Base-by-base conservation (phyloP, 352 stramenopile genomes). In the Aphanomyces invadans region DNA sequence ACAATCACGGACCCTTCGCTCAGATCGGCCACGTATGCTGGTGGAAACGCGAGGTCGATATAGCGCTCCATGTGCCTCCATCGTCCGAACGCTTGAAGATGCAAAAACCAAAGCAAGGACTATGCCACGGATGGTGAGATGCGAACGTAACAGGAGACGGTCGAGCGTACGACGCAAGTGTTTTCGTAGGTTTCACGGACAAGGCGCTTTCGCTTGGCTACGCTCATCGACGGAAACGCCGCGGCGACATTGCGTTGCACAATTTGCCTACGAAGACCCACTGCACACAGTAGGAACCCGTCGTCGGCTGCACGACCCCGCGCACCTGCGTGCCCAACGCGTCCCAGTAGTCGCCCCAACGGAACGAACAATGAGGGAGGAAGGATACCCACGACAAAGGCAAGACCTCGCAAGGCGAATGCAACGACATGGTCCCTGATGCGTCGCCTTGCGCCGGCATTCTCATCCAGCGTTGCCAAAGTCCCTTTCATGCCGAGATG, bases 91-190 rank as follows among this genome's bases (percentile, higher is more conserved):
- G 60, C 60, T 28, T 44, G 60, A 32, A 67, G 7, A 59, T 67
- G 60, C 28, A 67, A 44, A 48, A 59, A 67, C 55, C 55, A 64
- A 7, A 64, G 33, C 2, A 64, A 38, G 33, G 55, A 64, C 55
- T 64, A 62, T 7, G 26, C 36, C 3, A 45, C 10, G 10, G 19
- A 12, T 53, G 1, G 21, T 29, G 1, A 7, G 15, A 53, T 53
- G 45, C 32, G 19, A 10, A 5, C n/a, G n/a, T n/a, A n/a, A 32
- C 17, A 33, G 21, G 25, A 9, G 25, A 32, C 4, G n/a, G 23
- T 32, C 21, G 31, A 31, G 12, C 4, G 21, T 38, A 64, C 55
- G 7, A 49, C 31, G 55, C 55, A 64, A 19, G 55, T 64, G 21
- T 45, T 52, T 21, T 64, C 31, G 55, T 64, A 64, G 33, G 55